Evolutionary conservation across 139 green algal genomes (phyloP), one percentile per base, ranked within the genome.

Genomic region (Micractinium sp.): DNA sequence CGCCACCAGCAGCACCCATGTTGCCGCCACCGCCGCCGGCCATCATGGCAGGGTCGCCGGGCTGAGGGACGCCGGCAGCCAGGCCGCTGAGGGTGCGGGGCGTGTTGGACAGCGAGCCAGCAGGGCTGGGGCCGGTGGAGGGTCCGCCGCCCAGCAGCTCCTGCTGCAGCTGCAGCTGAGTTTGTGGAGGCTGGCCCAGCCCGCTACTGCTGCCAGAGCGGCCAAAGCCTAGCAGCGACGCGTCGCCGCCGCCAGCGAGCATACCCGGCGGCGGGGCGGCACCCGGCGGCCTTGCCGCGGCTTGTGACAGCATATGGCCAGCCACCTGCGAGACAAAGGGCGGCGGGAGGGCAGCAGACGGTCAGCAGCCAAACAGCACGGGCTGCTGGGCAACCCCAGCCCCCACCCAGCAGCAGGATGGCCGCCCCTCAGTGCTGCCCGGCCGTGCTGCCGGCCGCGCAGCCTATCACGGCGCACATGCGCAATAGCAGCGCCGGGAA

Each of bases 61-160:
- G 47, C 31, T 73, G 53, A 53, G 15, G 80, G 29, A 20, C 53
- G 53, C 80, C 53, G 3, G 77, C 18, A 31, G 56, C 25, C 84
- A 69, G 69, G 25, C 67, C 39, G n/a, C 63, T 73, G 53, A 89
- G 85, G 33, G 85, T 84, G 74, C 74, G 53, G 16, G 85, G 85
- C 56, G 74, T 89, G 85, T 67, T 84, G 35, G 75, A 31, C 56
- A 89, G 63, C 33, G 85, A 88, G 71, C 39, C 47, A 19, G 71
- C 53, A 20, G 74, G 85, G 35, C 74, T 77, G 73, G 67, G 85
- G 23, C 56, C 75, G 5, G 33, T 36, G 25, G 85, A 78, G 1
- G 74, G 74, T 3, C 3, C 31, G 29, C 85, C 66, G 12, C 63
- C 85, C 75, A 84, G 75, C 74, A 84, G 85, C 35, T 75, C 56